Evolutionary conservation across 2,329 filamentous ascomycete genomes (phyloP).

Genomic region (Fusarium siculi): DNA sequence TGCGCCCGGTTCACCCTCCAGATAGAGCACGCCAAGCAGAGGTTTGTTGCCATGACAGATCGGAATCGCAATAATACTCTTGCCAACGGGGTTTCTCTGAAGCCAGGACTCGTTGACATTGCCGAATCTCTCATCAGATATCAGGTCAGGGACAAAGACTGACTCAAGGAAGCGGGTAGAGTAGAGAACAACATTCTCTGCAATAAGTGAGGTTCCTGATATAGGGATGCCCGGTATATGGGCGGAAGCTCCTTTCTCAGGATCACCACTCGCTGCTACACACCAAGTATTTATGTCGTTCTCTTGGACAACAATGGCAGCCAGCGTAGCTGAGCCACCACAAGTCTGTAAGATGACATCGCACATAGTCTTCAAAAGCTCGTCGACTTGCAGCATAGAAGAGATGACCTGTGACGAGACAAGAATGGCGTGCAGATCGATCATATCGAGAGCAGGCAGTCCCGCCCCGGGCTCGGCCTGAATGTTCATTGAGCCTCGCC

Average conservation of each 20-base stretch:
- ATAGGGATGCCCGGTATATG: conserved; percentile 74
- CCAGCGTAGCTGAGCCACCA: conserved; percentile 74
- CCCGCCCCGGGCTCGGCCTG: conserved; percentile 68
- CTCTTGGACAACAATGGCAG: conserved; percentile 79
- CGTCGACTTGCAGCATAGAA: conserved; percentile 79
- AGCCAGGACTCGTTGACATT: conserved; percentile 78
- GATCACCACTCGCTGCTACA: conserved; percentile 78
- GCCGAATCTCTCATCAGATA: conserved; percentile 80
- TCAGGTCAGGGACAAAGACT: conserved; percentile 78
- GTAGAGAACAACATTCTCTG: conserved; percentile 80
- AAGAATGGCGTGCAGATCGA: conserved; percentile 81
- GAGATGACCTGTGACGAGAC: conserved; percentile 84
- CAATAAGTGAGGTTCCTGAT: conserved; percentile 73
- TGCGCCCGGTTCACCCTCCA: conserved; percentile 78
- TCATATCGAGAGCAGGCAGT: conserved; percentile 82
- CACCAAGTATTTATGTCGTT: conserved; percentile 72
- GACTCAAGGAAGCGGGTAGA: conserved; percentile 80
- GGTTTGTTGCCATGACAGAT: conserved; percentile 78
- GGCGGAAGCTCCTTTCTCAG: conserved; percentile 73
- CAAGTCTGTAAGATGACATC: conserved; percentile 83
- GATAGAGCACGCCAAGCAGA: conserved; percentile 78
- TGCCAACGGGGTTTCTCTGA: conserved; percentile 73
- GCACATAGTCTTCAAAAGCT: conserved; percentile 82
- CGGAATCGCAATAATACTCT: conserved; percentile 81
- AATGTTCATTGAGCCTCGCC: conserved; percentile 68